phyloP scores from a whole-genome alignment of 2,329 filamentous ascomycete species.

The Lachnellula cervina region DNA sequence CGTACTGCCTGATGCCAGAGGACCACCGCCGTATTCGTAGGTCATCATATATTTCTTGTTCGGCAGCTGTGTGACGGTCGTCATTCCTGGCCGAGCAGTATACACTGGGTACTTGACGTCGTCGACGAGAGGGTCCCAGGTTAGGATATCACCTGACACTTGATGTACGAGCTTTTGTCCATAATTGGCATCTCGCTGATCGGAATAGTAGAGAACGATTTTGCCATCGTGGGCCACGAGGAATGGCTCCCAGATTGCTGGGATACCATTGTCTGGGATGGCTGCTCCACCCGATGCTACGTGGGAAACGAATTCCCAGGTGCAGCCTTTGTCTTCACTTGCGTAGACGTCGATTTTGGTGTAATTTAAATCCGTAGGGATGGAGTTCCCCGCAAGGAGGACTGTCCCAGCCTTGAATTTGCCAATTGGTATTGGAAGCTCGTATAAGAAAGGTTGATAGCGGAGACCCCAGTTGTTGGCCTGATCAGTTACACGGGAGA shows the following conservation, averaged over 20 bases:
- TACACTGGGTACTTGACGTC: constrained; percentile 61
- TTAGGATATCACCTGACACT: constrained; percentile 50
- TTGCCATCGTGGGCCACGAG: constrained; percentile 53
- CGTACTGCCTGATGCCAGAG: constrained; percentile 9
- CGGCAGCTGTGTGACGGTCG: constrained; percentile 53
- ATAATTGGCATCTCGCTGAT: constrained; percentile 60
- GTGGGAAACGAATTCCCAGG: constrained; percentile 63
- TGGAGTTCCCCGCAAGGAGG: constrained; percentile 45
- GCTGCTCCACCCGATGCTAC: constrained; percentile 57
- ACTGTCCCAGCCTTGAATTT: constrained; percentile 58
- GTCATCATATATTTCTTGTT: constrained; percentile 54
- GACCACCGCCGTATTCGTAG: constrained; percentile 45
- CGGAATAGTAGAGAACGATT: constrained; percentile 65
- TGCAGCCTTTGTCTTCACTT: constrained; percentile 51
- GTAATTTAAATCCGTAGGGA: constrained; percentile 48
- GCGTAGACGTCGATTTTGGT: constrained; percentile 69
- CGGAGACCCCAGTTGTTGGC: constrained; percentile 61
- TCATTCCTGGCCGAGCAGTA: constrained; percentile 64
- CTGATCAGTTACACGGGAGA: constrained; percentile 58
- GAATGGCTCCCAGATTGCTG: constrained; percentile 71
- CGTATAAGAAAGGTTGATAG: constrained; percentile 66
- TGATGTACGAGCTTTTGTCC: constrained; percentile 64
- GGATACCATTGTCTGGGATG: constrained; percentile 56
- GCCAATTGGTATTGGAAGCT: constrained; percentile 54
- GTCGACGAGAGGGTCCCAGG: constrained; percentile 54